Base-by-base conservation (phyloP, 73 alveolate genomes). In the Tetrahymena thermophila region DNA sequence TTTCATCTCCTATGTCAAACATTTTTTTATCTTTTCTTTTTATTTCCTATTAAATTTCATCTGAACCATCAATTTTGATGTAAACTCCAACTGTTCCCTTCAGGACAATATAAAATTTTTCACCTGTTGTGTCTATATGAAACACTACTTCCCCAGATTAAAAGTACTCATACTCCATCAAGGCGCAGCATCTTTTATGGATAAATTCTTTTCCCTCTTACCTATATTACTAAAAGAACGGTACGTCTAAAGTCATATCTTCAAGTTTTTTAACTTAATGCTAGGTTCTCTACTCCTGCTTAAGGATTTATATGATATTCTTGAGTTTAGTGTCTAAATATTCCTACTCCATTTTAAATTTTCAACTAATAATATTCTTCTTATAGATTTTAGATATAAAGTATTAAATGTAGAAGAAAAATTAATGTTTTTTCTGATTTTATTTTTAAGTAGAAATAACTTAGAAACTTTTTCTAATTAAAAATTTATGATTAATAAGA, bases 71-170 rank as follows among this genome's bases (percentile, higher is more conserved):
- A 10, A 85, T 85, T 35, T 94, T 94, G 10, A 85, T 43, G 89
- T 94, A 94, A 40, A 94, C 93, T n/a, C 96, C 96, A 4, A 94
- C 96, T 34, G 84, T 16, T 17, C 96, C 96, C 35, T 83, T 25
- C 6, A 94, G 96, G 44, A 94, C 85, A 35, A 94, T 57, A 21
- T 94, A 94, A 89, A 94, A 94, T 43, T 94, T 94, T n/a, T 94
- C 96, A 84, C 96, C 96, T 38, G 56, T 55, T 84, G 96, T 56
- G 56, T 94, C 96, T 34, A 94, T 85, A 40, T 94, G 93, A 9
- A 94, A 56, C 0, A 94, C 43, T 13, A 34, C 42, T 13, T 94
- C 93, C 11, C 93, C 93, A 40, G 42, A 43, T 28, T 85, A 38
- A 23, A 94, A 94, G 43, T 94, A 94, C 38, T 94, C 96, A 85